Evolutionary conservation across 192 early-diverging fungal species (phyloP), one percentile per base, ranked within the genome.

Genomic region (Funneliformis geosporum): DNA sequence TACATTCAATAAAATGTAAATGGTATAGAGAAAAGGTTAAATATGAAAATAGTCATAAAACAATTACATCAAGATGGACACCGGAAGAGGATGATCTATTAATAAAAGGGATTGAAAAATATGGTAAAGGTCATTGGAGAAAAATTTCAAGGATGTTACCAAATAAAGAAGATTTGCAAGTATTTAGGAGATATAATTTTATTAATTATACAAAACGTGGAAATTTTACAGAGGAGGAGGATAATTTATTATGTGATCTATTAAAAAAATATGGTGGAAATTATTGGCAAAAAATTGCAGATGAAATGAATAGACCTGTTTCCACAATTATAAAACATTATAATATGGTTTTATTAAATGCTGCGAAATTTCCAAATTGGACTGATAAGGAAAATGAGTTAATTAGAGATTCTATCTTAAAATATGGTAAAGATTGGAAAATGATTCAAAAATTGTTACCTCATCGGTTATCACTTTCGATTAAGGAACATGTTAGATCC

Each of bases 381-480:
- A 39, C 67, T 14, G 38, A 69, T 9, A 14, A 43, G 8, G 67
- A 69, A 69, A n/a, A 38, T 4, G 8, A 69, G 18, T 69, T 69
- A 39, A 40, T 69, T n/a, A 38, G 8, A 14, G 39, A 69, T 43
- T 21, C 33, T 40, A 40, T 69, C 9, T n/a, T 40, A 69, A 39
- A 69, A 2, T 38, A 40, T 40, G 67, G 67, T 40, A 40, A 40
- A 40, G 21, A 69, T 43, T 69, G 67, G 67, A 39, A 39, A 43
- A 69, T 23, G 4, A 69, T 69, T 23, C 21, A 39, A 69, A 39
- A 69, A 69, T 40, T n/a, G 8, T 69, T 69, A 8, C 67, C 67
- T 9, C 33, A 69, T 40, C 28, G 67, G 21, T n/a, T 10, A 4
- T 0, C 10, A 23, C 8, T 1, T n/a, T n/a, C 33, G 21, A 33